phyloP scores from a whole-genome alignment of 1,284 basidiomycete species.

The Cerioporus squamosus region DNA sequence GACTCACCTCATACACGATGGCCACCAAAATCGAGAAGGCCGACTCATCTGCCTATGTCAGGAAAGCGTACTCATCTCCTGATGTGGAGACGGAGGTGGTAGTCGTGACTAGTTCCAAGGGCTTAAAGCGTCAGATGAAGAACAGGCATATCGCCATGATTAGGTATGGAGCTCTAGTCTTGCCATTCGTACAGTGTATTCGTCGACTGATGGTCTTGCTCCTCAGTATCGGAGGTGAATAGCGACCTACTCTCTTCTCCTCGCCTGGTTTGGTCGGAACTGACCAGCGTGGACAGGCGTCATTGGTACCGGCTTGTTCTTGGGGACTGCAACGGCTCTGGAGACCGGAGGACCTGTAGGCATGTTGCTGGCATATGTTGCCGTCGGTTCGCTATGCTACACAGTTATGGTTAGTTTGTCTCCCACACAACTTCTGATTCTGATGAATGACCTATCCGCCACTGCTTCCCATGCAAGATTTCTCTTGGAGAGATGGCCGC shows the following conservation, averaged over 20 bases:
- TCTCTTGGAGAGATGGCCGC: slow-evolving; percentile 44
- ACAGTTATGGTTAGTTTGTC: slow-evolving; percentile 37
- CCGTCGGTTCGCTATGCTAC: slow-evolving; percentile 68
- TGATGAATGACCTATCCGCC: too few species aligned
- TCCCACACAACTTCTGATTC: too few species aligned
- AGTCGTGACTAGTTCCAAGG: not conserved
- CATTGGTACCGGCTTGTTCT: slow-evolving; percentile 74
- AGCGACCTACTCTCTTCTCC: too few species aligned
- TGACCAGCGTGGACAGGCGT: slow-evolving; percentile 56
- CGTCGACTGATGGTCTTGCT: not conserved
- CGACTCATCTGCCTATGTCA: not conserved
- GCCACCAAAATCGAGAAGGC: slow-evolving; percentile 3
- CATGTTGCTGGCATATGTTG: slow-evolving; percentile 65
- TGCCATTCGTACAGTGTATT: not conserved
- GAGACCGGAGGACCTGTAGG: slow-evolving; percentile 61
- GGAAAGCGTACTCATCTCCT: not conserved
- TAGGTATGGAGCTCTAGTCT: slow-evolving; percentile 21
- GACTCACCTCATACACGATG: not conserved
- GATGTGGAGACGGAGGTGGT: slow-evolving; percentile 2
- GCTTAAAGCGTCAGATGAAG: slow-evolving; percentile 33
- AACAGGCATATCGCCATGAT: slow-evolving; percentile 36
- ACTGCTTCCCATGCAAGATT: too few species aligned
- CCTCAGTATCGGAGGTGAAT: slow-evolving; percentile 40
- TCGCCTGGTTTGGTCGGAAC: not conserved
- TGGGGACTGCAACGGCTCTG: slow-evolving; percentile 64